Evolutionary conservation across 306 rosid genomes (phyloP).

Genomic region (Pueraria montana): DNA sequence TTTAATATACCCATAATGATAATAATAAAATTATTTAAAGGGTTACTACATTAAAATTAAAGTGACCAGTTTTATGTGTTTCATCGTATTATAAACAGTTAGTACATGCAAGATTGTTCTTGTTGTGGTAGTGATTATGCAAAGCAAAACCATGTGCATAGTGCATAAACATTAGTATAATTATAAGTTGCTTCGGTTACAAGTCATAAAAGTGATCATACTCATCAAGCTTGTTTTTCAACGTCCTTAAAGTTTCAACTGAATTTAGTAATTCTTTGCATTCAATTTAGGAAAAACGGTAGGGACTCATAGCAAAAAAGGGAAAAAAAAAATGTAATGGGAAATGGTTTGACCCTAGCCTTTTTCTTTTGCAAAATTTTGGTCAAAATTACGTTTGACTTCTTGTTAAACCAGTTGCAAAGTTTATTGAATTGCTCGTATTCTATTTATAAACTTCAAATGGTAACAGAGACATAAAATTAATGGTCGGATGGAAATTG

Average conservation of each 20-base stretch:
- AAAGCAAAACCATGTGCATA: neutral
- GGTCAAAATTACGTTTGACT: neutral
- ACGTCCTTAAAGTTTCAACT: neutral
- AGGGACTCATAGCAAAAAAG: neutral
- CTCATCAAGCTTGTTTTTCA: slow-evolving; percentile 36
- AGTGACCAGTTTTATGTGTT: neutral
- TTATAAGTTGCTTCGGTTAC: slow-evolving; percentile 54
- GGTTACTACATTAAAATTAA: neutral
- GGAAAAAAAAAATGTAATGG: neutral
- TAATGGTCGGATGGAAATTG: neutral
- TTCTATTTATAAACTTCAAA: neutral
- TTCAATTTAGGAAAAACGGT: slow-evolving; percentile 4
- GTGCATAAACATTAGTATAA: slow-evolving; percentile 2
- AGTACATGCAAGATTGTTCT: neutral
- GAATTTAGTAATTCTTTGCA: slow-evolving; percentile 26
- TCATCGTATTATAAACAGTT: neutral
- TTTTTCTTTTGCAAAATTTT: neutral
- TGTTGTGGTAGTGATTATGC: neutral
- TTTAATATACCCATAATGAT: neutral
- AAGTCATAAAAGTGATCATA: slow-evolving; percentile 42
- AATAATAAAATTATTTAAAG: slow-evolving; percentile 18
- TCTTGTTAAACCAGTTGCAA: slow-evolving; percentile 3
- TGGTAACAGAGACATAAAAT: neutral
- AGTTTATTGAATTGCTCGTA: neutral
- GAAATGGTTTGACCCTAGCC: neutral